A percentile compares a stretch with the other conserved stretches of the same genome.
Conservation (phyloP, 2,329 filamentous ascomycete genomes). For the Exophiala lecanii-corni region DNA sequence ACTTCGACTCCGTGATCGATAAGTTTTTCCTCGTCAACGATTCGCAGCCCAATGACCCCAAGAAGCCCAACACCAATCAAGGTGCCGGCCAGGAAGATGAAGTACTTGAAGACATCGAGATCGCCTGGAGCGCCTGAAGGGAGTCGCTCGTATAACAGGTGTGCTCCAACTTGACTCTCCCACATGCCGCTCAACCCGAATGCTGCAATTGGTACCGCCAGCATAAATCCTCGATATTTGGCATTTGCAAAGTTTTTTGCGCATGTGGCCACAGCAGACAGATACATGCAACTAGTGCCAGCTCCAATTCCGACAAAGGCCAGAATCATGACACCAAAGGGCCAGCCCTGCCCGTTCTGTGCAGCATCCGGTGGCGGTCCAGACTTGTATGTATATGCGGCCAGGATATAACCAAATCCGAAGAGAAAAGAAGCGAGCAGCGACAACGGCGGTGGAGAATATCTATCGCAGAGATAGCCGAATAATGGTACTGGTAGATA, state of each 20-base stretch:
- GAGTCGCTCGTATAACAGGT: constrained; percentile 65
- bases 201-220: constrained; percentile 84
- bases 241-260: constrained; percentile 97
- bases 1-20: constrained; percentile 89
- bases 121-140: constrained; percentile 60
- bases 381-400: constrained; percentile 70
- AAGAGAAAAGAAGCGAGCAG: constrained; percentile 70
- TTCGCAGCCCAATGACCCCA: constrained; percentile 67
- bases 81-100: constrained; percentile 74
- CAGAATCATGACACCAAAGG: constrained; percentile 76
- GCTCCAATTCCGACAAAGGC: constrained; percentile 79
- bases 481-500: constrained; percentile 89
- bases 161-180: constrained; percentile 82
- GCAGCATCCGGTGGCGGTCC: constrained; percentile 48
- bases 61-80: constrained; percentile 66
- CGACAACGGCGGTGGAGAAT: constrained; percentile 73
- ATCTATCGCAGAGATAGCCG: constrained; percentile 86
- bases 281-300: constrained; percentile 83
- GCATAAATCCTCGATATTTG: constrained; percentile 78
- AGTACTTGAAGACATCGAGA: constrained; percentile 76
- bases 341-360: constrained; percentile 53
- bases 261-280: constrained; percentile 86
- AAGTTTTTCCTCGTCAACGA: constrained; percentile 79
- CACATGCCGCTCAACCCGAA: constrained; percentile 95
- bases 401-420: constrained; percentile 74